These are phyloP conservation scores for Saccharomycopsis fibuligera DNA, from an alignment of 805 yeast genomes.

Conservation along the genomic window DNA sequence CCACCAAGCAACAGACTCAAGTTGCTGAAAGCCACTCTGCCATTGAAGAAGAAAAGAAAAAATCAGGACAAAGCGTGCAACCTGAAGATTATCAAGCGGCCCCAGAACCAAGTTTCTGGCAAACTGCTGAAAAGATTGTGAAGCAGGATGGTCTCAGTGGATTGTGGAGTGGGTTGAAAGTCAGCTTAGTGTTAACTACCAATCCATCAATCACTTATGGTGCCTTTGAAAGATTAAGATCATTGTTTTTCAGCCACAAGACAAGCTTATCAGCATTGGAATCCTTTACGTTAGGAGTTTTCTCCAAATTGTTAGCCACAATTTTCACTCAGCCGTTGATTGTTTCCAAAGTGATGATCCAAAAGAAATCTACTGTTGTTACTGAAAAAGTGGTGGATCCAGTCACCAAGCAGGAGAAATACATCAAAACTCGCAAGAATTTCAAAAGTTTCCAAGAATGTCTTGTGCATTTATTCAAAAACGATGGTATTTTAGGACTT, in stretches of 20 bases:
- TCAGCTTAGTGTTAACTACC: slow-evolving; percentile 66
- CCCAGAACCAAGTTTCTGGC: slow-evolving; percentile 29
- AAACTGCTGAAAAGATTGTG: slow-evolving; percentile 44
- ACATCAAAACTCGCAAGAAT: slow-evolving; percentile 31
- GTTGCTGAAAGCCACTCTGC: slow-evolving; percentile 27
- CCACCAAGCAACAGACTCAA: slow-evolving; percentile 61
- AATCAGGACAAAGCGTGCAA: slow-evolving; percentile 7
- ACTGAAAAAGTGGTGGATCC: slow-evolving; percentile 23
- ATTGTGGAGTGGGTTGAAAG: slow-evolving; percentile 80
- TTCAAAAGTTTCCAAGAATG: slow-evolving; percentile 60
- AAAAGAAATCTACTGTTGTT: slow-evolving; percentile 31
- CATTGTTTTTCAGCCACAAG: slow-evolving; percentile 32
- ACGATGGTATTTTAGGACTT: slow-evolving; percentile 59
- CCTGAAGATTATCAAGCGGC: not conserved
- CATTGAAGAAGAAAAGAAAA: slow-evolving; percentile 23
- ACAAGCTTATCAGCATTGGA: slow-evolving; percentile 47
- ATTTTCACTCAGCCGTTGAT: slow-evolving; percentile 77
- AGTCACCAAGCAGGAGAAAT: slow-evolving; percentile 19
- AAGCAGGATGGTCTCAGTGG: slow-evolving; percentile 62
- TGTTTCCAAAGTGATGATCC: slow-evolving; percentile 77
- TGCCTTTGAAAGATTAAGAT: slow-evolving; percentile 61
- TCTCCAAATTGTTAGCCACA: slow-evolving; percentile 77
- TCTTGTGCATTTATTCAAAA: slow-evolving; percentile 47
- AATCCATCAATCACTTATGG: slow-evolving; percentile 89
- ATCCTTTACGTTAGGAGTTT: slow-evolving; percentile 68